phyloP scores from a whole-genome alignment of 1,284 basidiomycete genomes.

The Flammula alnicola region DNA sequence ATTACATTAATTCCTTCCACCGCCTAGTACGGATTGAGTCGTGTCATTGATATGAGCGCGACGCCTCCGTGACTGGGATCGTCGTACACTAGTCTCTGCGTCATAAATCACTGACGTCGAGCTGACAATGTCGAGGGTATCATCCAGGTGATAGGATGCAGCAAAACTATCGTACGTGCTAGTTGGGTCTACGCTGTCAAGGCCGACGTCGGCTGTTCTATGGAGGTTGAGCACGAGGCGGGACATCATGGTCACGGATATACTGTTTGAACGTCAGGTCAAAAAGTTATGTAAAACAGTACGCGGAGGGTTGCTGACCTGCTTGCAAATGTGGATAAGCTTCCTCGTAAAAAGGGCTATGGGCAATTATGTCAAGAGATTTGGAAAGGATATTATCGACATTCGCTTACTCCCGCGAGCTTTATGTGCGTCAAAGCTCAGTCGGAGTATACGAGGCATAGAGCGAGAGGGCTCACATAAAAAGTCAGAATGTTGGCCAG shows the following conservation, averaged over 20 bases:
- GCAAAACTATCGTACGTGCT: neutral
- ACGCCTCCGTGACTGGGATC: neutral
- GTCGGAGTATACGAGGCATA: neutral
- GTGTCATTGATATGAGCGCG: neutral
- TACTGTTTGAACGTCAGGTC: neutral
- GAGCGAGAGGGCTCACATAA: constrained; percentile 35
- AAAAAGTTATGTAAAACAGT: neutral
- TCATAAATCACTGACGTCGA: neutral
- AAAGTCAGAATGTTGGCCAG: constrained; percentile 47
- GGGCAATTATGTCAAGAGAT: neutral
- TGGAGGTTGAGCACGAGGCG: constrained; percentile 48
- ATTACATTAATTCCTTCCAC: too few species aligned
- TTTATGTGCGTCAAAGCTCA: constrained; percentile 12
- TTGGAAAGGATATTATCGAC: neutral
- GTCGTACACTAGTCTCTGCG: neutral
- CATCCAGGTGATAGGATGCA: neutral
- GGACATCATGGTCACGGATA: constrained; percentile 43
- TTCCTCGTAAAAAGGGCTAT: constrained; percentile 42
- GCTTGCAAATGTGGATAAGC: constrained; percentile 46
- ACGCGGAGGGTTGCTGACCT: constrained; percentile 30
- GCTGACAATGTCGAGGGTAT: neutral
- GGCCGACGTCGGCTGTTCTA: constrained; percentile 36
- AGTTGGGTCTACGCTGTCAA: constrained; percentile 24
- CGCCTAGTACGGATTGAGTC: too few species aligned
- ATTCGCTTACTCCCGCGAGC: constrained; percentile 28